Evolutionary conservation across 345 rosid species (phyloP).

Genomic region (Conringia planisiliqua): DNA sequence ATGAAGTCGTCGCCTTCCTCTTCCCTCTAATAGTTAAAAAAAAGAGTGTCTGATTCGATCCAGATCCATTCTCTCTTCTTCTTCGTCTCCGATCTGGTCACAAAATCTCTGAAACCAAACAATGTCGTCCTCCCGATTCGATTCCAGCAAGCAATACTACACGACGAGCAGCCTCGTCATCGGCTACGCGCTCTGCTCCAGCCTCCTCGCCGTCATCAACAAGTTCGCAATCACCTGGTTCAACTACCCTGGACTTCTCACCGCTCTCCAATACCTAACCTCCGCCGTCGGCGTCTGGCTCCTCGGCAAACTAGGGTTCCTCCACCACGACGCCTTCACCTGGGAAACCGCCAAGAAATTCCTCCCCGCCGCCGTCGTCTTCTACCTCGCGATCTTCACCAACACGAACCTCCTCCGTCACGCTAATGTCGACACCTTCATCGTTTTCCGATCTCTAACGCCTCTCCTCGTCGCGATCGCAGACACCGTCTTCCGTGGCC

Average conservation of each 20-base stretch:
- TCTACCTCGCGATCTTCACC: constrained; percentile 92
- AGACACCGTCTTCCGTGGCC: constrained; percentile 64
- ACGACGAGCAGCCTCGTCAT: constrained; percentile 78
- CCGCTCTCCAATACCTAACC: constrained; percentile 83
- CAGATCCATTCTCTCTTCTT: constrained; percentile 32
- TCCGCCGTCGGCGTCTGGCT: constrained; percentile 81
- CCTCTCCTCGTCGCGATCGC: constrained; percentile 95
- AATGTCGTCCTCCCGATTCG: constrained; percentile 41
- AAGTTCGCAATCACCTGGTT: constrained; percentile 89
- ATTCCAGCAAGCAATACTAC: constrained; percentile 42
- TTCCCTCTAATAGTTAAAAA: not conserved
- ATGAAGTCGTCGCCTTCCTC: constrained; percentile 26
- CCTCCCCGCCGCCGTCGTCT: constrained; percentile 86
- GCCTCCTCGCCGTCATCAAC: constrained; percentile 95
- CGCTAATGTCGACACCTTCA: constrained; percentile 95
- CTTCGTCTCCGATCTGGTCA: constrained; percentile 22
- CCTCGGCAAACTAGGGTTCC: constrained; percentile 72
- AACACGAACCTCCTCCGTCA: constrained; percentile 95
- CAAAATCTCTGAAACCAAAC: not conserved
- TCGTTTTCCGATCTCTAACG: constrained; percentile 87
- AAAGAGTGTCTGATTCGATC: constrained; percentile 12
- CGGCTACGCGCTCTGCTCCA: constrained; percentile 96
- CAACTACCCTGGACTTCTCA: constrained; percentile 84
- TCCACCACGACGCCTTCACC: constrained; percentile 79
- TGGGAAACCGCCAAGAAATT: constrained; percentile 89